Conservation (phyloP, 2,329 filamentous ascomycete genomes). For the Diplodia seriata region DNA sequence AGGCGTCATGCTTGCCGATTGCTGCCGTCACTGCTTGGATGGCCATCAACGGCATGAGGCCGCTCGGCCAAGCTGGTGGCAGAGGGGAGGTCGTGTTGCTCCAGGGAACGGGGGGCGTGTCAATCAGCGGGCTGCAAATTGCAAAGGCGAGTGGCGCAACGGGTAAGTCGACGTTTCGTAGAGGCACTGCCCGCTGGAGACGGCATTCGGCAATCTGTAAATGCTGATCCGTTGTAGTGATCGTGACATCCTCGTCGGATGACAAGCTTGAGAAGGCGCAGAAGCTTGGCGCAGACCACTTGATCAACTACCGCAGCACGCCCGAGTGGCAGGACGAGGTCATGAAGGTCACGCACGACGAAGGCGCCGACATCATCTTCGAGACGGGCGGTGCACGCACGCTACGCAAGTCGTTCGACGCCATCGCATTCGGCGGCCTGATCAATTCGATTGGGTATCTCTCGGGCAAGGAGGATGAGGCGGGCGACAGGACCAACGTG, state of each 20-base stretch:
- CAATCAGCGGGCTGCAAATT: slow-evolving; percentile 51
- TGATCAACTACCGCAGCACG: slow-evolving; percentile 67
- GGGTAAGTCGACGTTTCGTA: slow-evolving; percentile 19
- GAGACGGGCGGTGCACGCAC: slow-evolving; percentile 61
- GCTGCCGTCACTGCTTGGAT: slow-evolving; percentile 71
- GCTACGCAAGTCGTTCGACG: slow-evolving; percentile 54
- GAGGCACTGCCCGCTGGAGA: too few species aligned
- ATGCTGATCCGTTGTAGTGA: slow-evolving; percentile 46
- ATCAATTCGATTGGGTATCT: slow-evolving; percentile 54
- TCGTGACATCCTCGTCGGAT: slow-evolving; percentile 42
- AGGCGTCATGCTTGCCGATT: slow-evolving; percentile 67
- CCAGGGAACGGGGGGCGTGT: slow-evolving; percentile 55
- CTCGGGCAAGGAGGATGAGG: slow-evolving; percentile 62
- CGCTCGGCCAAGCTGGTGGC: slow-evolving; percentile 59
- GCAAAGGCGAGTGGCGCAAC: slow-evolving; percentile 53
- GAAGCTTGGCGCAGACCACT: slow-evolving; percentile 63
- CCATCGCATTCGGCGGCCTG: slow-evolving; percentile 51
- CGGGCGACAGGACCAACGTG: slow-evolving; percentile 63
- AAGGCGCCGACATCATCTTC: slow-evolving; percentile 58
- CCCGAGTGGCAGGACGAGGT: slow-evolving; percentile 67
- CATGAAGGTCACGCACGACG: slow-evolving; percentile 52
- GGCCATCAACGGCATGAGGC: slow-evolving; percentile 67
- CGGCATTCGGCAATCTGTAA: too few species aligned
- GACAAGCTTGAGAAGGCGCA: slow-evolving; percentile 52
- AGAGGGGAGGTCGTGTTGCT: slow-evolving; percentile 47